phyloP scores from a whole-genome alignment of 768 basidiomycete species.

The Paxillus involutus region DNA sequence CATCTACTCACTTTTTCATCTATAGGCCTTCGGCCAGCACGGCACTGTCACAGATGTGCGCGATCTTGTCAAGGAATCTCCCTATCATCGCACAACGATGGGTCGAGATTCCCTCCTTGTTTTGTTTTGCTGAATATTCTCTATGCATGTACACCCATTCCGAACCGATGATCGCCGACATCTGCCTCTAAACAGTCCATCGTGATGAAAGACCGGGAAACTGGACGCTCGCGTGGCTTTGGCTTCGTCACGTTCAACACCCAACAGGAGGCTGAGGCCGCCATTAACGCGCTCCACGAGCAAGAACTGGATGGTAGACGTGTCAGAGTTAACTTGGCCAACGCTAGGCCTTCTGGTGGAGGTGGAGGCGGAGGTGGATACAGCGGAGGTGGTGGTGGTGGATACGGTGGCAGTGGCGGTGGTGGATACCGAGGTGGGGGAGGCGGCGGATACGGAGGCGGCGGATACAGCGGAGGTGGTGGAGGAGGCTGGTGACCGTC shows the following conservation, averaged over 20 bases:
- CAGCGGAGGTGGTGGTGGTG: slow-evolving; percentile 6
- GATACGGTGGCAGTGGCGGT: slow-evolving; percentile 8
- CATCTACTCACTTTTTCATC: slow-evolving; percentile 1
- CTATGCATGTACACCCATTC: slow-evolving; percentile 17
- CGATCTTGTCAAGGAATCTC: slow-evolving; percentile 31
- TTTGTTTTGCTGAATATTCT: slow-evolving; percentile 27
- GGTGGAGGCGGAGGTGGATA: slow-evolving; percentile 22
- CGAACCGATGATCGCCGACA: slow-evolving; percentile 2
- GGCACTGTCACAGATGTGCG: slow-evolving; percentile 53
- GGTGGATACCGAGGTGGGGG: slow-evolving; percentile 16
- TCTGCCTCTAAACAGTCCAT: slow-evolving; percentile 24
- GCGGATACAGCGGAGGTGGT: slow-evolving; percentile 1
- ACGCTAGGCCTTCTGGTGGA: slow-evolving; percentile 30
- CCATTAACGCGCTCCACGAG: slow-evolving; percentile 47
- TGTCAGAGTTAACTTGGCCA: slow-evolving; percentile 48
- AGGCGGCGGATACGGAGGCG: slow-evolving; percentile 6
- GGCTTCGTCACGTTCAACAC: slow-evolving; percentile 48
- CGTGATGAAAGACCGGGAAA: slow-evolving; percentile 52
- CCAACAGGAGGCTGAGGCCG: slow-evolving; percentile 39
- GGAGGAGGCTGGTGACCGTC: slow-evolving; percentile 12
- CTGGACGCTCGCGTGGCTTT: slow-evolving; percentile 57
- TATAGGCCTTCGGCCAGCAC: slow-evolving; percentile 42
- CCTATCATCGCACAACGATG: slow-evolving; percentile 31
- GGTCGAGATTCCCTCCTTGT: slow-evolving; percentile 24
- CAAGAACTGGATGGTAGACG: slow-evolving; percentile 55